Evolutionary conservation across 1,284 basidiomycete species (phyloP).

Genomic region (Laetiporus sulphureus): DNA sequence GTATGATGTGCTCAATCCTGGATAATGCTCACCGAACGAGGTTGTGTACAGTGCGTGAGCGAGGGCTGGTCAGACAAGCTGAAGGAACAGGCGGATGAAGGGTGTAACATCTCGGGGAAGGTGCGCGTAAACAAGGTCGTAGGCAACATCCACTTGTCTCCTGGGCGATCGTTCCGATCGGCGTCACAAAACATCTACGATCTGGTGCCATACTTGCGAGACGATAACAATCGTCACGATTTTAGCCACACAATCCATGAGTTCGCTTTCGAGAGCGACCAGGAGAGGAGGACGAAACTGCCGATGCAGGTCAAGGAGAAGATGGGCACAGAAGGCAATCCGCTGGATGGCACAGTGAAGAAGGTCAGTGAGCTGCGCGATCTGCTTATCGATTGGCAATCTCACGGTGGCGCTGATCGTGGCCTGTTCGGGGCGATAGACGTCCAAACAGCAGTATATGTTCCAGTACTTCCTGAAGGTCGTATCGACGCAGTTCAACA

Average conservation of each 20-base stretch:
- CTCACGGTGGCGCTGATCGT: no score
- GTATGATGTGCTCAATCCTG: slow-evolving; percentile 15
- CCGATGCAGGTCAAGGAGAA: slow-evolving; percentile 66
- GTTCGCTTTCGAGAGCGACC: slow-evolving; percentile 80
- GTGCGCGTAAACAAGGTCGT: slow-evolving; percentile 97
- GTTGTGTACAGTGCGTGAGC: slow-evolving; percentile 66
- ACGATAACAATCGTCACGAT: slow-evolving; percentile 85
- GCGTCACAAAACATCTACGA: slow-evolving; percentile 84
- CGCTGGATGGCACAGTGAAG: slow-evolving; percentile 76
- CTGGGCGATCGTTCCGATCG: slow-evolving; percentile 90
- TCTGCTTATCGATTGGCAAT: no score
- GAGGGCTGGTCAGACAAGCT: slow-evolving; percentile 97
- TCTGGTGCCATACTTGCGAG: slow-evolving; percentile 91
- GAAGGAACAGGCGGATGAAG: slow-evolving; percentile 87
- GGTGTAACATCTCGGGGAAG: slow-evolving; percentile 89
- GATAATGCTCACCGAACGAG: slow-evolving; percentile 1
- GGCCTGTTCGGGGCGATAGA: slow-evolving; percentile 36
- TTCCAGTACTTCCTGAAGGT: slow-evolving; percentile 98
- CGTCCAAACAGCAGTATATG: slow-evolving; percentile 74
- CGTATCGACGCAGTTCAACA: slow-evolving; percentile 87
- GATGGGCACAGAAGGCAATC: slow-evolving; percentile 73
- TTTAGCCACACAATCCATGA: slow-evolving; percentile 89
- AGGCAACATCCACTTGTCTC: slow-evolving; percentile 85
- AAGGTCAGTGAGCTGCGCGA: no score
- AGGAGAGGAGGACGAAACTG: slow-evolving; percentile 67